phyloP scores from a whole-genome alignment of 306 rosid species.

The Fragaria iinumae region DNA sequence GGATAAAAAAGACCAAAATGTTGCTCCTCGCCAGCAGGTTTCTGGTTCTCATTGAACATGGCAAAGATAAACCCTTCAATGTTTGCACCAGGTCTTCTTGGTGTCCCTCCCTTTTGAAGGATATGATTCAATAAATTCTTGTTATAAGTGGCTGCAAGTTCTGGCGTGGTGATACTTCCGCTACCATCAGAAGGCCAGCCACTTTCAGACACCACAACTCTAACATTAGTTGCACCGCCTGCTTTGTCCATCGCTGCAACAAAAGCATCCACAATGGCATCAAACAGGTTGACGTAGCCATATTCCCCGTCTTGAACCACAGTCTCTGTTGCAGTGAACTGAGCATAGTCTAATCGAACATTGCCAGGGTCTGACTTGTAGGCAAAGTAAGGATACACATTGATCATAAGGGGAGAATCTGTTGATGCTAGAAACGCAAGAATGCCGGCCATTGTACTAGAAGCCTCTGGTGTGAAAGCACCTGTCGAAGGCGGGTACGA shows the following conservation, averaged over 20 bases:
- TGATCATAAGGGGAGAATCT: slow-evolving; percentile 26
- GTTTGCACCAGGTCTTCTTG: slow-evolving; percentile 21
- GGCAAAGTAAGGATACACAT: slow-evolving; percentile 34
- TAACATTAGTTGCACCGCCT: neutral
- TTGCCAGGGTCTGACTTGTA: slow-evolving; percentile 22
- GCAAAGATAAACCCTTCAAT: slow-evolving; percentile 39
- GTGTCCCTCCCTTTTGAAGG: slow-evolving; percentile 27
- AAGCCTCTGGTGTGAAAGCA: neutral
- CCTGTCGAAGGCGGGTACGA: slow-evolving; percentile 19
- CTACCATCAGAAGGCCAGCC: slow-evolving; percentile 47
- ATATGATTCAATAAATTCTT: slow-evolving; percentile 20
- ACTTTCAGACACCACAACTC: slow-evolving; percentile 30
- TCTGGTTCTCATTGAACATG: slow-evolving; percentile 41
- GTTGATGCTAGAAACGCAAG: neutral
- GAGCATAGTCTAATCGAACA: slow-evolving; percentile 6
- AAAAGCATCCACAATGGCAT: slow-evolving; percentile 41
- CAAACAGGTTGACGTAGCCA: slow-evolving; percentile 23
- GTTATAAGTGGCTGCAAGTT: slow-evolving; percentile 28
- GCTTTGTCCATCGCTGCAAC: slow-evolving; percentile 26
- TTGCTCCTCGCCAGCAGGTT: slow-evolving; percentile 21
- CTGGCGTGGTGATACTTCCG: slow-evolving; percentile 11
- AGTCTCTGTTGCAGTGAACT: neutral
- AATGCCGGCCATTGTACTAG: neutral
- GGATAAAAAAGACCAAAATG: slow-evolving; percentile 37
- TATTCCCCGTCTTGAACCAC: neutral